Conservation (phyloP, 2,329 filamentous ascomycete species). For the Colletotrichum gloeosporioides region DNA sequence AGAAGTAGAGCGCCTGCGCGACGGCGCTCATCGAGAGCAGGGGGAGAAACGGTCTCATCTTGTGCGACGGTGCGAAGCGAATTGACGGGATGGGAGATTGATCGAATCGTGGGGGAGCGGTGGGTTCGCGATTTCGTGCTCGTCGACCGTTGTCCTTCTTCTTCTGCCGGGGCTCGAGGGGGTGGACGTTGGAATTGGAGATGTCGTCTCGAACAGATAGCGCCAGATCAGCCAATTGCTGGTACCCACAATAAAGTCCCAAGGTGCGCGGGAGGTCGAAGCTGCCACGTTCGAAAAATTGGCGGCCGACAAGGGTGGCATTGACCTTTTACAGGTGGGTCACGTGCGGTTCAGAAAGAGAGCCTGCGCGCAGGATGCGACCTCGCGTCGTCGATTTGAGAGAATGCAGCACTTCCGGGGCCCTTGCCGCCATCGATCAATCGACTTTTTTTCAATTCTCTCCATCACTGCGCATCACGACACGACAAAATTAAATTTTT, state of each 20-base stretch:
- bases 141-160: neutral
- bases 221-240: slow-evolving; percentile 19
- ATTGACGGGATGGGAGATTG: neutral
- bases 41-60: slow-evolving; percentile 67
- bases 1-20: slow-evolving; percentile 92
- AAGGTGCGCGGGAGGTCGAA: slow-evolving; percentile 33
- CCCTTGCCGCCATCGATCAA: neutral
- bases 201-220: slow-evolving; percentile 15
- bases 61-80: slow-evolving; percentile 22
- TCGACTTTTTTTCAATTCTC: neutral
- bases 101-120: neutral
- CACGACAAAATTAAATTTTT: neutral
- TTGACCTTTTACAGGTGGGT: neutral
- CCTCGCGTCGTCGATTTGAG: neutral
- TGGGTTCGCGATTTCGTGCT: neutral
- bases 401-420: neutral
- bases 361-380: neutral
- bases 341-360: slow-evolving; percentile 2
- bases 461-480: neutral
- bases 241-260: slow-evolving; percentile 20
- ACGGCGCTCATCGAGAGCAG: slow-evolving; percentile 69
- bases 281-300: slow-evolving; percentile 60
- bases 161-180: neutral
- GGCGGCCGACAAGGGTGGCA: slow-evolving; percentile 31
- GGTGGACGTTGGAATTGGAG: neutral